phyloP scores from a whole-genome alignment of 176 grass and related monocot species.

The Themeda triandra region DNA sequence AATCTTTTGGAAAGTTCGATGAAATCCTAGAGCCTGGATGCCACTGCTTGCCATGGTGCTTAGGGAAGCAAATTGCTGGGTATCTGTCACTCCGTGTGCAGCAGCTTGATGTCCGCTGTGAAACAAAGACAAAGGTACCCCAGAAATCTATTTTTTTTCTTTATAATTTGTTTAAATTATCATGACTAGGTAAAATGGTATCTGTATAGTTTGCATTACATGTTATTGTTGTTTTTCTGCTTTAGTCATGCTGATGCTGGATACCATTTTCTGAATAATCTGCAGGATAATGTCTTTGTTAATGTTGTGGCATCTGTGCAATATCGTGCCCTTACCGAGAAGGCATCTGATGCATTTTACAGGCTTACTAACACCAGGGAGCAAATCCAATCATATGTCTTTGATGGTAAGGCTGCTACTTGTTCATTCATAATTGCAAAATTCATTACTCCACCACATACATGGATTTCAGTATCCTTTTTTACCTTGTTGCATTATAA shows the following conservation, averaged over 20 bases:
- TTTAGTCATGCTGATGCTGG: not conserved
- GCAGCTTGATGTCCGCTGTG: constrained; percentile 80
- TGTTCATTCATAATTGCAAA: constrained; percentile 16
- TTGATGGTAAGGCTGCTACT: constrained; percentile 59
- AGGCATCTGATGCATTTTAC: constrained; percentile 88
- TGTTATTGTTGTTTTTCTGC: not conserved
- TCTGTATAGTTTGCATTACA: not conserved
- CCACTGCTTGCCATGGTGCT: constrained; percentile 75
- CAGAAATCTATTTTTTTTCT: not conserved
- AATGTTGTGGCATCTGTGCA: constrained; percentile 91
- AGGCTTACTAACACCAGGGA: constrained; percentile 76
- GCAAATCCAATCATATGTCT: constrained; percentile 95
- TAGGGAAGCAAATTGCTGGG: constrained; percentile 70
- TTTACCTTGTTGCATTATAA: not conserved
- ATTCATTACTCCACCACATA: not conserved
- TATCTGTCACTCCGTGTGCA: constrained; percentile 84
- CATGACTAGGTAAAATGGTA: not conserved
- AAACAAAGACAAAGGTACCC: constrained; percentile 85
- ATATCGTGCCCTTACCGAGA: constrained; percentile 69
- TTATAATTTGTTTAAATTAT: not conserved
- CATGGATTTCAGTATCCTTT: not conserved
- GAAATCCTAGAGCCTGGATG: constrained; percentile 65
- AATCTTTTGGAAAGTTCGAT: constrained; percentile 77
- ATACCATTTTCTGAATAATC: constrained; percentile 22
- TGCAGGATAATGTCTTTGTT: constrained; percentile 95